Evolutionary conservation across 176 grass and related monocot genomes (phyloP).

Genomic region (Melocanna baccifera): DNA sequence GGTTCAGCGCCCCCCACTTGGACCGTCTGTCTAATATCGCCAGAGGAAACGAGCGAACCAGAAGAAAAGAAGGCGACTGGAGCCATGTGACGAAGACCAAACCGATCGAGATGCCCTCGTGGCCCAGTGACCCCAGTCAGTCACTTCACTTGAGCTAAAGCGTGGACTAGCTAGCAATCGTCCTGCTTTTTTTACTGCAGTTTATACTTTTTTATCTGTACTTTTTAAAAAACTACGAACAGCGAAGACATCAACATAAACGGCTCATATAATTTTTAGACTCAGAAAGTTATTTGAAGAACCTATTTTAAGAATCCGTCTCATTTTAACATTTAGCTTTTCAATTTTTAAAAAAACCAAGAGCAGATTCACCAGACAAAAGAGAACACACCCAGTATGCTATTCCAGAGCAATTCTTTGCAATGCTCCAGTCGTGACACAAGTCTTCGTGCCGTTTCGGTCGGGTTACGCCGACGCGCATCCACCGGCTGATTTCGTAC

Average conservation of each 20-base stretch:
- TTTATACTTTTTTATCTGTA: too few relatives aligned
- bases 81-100: not conserved
- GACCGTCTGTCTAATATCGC: not conserved
- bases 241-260: rapidly evolving
- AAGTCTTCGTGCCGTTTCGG: not conserved
- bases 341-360: too few relatives aligned
- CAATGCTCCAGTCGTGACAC: not conserved
- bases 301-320: too few relatives aligned
- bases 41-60: not conserved
- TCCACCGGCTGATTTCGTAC: not conserved
- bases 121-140: not conserved
- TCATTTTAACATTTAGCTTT: too few relatives aligned
- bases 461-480: not conserved
- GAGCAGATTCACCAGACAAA: too few relatives aligned
- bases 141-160: not conserved
- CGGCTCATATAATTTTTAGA: too few relatives aligned
- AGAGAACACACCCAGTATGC: not conserved
- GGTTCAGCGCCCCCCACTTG: not conserved
- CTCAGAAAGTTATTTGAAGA: too few relatives aligned
- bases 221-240: rapidly evolving
- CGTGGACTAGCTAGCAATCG: too few relatives aligned
- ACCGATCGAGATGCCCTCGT: not conserved
- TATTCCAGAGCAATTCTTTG: not conserved
- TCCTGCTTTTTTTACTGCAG: too few relatives aligned
- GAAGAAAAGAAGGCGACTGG: not conserved